Base-by-base conservation (phyloP, 1,139 yeast genomes). In the Magnusiomyces paraingens region DNA sequence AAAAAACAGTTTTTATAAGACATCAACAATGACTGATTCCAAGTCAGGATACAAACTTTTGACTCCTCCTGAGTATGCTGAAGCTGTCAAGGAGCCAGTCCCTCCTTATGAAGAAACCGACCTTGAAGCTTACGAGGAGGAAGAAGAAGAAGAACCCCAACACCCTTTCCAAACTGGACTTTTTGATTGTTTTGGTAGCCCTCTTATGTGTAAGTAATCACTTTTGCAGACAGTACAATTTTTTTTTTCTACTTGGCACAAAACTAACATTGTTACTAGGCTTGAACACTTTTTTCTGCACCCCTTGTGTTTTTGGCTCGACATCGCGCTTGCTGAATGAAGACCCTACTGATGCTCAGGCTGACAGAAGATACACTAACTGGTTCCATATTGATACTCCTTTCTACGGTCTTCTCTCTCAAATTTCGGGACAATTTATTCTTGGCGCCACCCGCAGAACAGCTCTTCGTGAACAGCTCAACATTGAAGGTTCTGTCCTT, bases 341-440 rank as follows among this genome's bases (percentile, higher is more conserved):
- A 44, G 38, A 26, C 14, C 47, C 47, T 44, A 17, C 32, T 14
- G 17, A 44, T 36, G 26, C 18, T 14, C 18, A 26, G n/a, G 47
- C 47, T 6, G 47, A 44, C 38, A 20, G 10, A 12, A 14, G 47
- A 14, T 15, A 14, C 47, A 44, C 47, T 11, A 44, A 44, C 47
- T 44, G 47, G 47, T 44, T 35, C 18, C 47, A 44, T 20, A 20
- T 44, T 29, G 47, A 44, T n/a, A 44, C 47, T 8, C 17, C 32
- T 11, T 36, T 44, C 15, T 44, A 44, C 18, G 12, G 38, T 8
- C 47, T 44, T 12, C 36, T 44, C 15, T 17, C 29, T 26, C 47
- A 44, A 26, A 15, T 35, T 18, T 18, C 21, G 6, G 12, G 26
- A 14, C 38, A 44, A 14, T 44, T 26, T 15, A 4, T 29, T 29